Conservation (phyloP, 805 yeast genomes). For the Candida ascalaphidarum region DNA sequence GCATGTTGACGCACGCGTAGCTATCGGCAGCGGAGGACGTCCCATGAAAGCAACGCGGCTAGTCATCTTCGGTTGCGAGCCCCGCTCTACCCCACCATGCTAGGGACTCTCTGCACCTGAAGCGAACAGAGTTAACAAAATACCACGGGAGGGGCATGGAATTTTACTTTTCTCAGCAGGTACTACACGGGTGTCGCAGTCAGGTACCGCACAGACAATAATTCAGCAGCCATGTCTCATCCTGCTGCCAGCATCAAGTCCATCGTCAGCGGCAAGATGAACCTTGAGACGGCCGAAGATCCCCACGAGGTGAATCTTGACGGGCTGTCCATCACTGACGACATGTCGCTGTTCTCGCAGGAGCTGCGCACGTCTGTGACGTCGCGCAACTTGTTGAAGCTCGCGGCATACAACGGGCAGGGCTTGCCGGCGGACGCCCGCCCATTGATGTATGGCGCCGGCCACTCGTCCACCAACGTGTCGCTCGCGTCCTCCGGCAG, state of each 20-base stretch:
- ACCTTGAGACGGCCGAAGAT: conserved; percentile 18
- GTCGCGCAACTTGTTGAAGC: conserved; percentile 11
- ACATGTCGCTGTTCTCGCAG: conserved; percentile 6
- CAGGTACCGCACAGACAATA: too few species aligned
- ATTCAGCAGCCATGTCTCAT: conserved; percentile 21
- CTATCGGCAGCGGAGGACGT: too few species aligned
- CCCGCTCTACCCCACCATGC: too few species aligned
- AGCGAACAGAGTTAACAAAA: too few species aligned
- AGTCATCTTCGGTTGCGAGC: too few species aligned
- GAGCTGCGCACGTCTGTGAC: conserved; percentile 12
- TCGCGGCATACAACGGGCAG: conserved; percentile 1
- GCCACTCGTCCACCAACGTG: conserved; percentile 10
- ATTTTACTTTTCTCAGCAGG: too few species aligned
- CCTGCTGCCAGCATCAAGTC: conserved; percentile 36
- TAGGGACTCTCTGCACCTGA: too few species aligned
- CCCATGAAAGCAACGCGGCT: too few species aligned
- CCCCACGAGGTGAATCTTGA: conserved; percentile 4
- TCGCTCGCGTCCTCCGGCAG: conserved; percentile 18
- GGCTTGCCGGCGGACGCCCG: neutral
- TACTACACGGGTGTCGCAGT: too few species aligned
- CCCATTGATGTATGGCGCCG: too few species aligned
- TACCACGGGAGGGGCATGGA: too few species aligned
- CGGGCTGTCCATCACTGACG: conserved; percentile 6
- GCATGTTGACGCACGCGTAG: too few species aligned
- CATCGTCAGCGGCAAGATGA: conserved; percentile 25